Conservation (phyloP, 176 grass and related monocot species). For the Phragmites australis region DNA sequence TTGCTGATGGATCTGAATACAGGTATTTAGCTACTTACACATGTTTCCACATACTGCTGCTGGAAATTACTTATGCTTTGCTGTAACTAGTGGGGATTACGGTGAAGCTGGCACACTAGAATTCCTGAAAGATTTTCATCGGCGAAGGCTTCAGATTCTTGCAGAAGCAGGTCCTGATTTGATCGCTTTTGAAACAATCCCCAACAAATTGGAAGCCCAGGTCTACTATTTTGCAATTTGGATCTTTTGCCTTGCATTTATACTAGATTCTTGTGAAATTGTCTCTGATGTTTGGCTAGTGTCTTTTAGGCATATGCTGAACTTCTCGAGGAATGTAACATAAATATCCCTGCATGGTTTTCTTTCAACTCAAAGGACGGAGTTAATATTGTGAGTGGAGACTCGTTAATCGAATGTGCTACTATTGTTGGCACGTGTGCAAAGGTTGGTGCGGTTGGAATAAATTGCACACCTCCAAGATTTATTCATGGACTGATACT, state of each 20-base stretch:
- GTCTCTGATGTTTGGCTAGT: slow-evolving; percentile 10
- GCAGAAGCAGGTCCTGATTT: slow-evolving; percentile 79
- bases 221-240: slow-evolving; percentile 18
- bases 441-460: slow-evolving; percentile 76
- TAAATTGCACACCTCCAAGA: slow-evolving; percentile 96
- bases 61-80: slow-evolving; percentile 26
- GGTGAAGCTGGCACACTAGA: slow-evolving; percentile 64
- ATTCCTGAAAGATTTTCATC: slow-evolving; percentile 89
- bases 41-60: not conserved
- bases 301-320: slow-evolving; percentile 81
- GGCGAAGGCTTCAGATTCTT: slow-evolving; percentile 73
- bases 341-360: slow-evolving; percentile 88
- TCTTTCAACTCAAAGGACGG: slow-evolving; percentile 98
- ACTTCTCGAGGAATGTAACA: slow-evolving; percentile 77
- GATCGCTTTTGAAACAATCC: slow-evolving; percentile 95
- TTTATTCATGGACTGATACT: slow-evolving; percentile 87
- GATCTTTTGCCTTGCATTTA: slow-evolving; percentile 14
- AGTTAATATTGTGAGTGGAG: slow-evolving; percentile 74
- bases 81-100: slow-evolving; percentile 73
- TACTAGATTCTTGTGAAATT: slow-evolving; percentile 9
- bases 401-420: slow-evolving; percentile 79
- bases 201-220: slow-evolving; percentile 97
- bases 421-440: slow-evolving; percentile 70
- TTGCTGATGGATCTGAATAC: slow-evolving; percentile 98
- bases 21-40: slow-evolving; percentile 55